phyloP scores from a whole-genome alignment of 164 flowering plant species.

The Malania oleifera region DNA sequence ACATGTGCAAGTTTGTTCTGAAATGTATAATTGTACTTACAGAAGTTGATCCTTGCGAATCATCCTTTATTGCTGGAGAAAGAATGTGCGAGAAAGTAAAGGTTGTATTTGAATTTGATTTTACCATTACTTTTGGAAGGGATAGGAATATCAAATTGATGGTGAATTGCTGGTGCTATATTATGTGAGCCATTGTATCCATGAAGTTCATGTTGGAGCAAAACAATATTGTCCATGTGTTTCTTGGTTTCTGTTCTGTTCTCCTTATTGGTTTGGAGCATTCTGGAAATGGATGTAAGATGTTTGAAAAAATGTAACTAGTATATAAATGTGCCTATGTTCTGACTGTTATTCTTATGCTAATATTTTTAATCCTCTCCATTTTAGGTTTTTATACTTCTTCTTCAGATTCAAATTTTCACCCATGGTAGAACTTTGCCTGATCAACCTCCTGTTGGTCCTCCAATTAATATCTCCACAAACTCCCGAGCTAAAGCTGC shows the following conservation, averaged over 20 bases:
- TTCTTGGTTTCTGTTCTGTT: background rate
- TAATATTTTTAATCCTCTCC: slow-evolving; percentile 7
- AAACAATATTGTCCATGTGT: background rate
- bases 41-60: slow-evolving; percentile 41
- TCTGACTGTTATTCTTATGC: background rate
- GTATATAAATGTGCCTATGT: no score
- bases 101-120: no score
- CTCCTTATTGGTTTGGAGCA: background rate
- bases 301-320: no score
- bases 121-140: no score
- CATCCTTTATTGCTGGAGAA: slow-evolving; percentile 72
- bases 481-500: slow-evolving; percentile 60
- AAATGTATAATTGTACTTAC: slow-evolving; percentile 2
- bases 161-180: no score
- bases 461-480: slow-evolving; percentile 35
- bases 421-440: slow-evolving; percentile 64
- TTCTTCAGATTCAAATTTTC: slow-evolving; percentile 76
- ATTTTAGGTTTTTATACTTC: slow-evolving; percentile 74
- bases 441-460: slow-evolving; percentile 65
- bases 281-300: background rate
- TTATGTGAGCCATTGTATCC: no score
- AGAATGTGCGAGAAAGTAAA: slow-evolving; percentile 34
- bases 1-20: background rate
- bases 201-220: background rate
- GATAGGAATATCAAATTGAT: no score